Conservation (phyloP, 1,139 yeast species). For the Blastobotrys ciferrii region DNA sequence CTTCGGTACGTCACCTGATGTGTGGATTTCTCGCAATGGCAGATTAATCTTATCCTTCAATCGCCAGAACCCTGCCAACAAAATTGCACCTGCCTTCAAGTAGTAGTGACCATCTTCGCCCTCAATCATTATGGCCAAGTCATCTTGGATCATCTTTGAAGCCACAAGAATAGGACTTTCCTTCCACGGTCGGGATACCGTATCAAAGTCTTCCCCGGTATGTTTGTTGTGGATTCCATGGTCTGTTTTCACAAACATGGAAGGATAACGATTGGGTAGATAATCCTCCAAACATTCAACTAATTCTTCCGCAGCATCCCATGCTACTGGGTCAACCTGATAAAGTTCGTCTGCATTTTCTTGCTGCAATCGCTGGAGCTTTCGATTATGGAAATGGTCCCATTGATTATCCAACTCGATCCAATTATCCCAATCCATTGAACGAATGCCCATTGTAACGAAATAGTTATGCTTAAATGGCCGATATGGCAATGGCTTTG, state of each 20-base stretch:
- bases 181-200: slow-evolving; percentile 35
- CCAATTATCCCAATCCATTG: slow-evolving; percentile 59
- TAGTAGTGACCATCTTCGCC: slow-evolving; percentile 39
- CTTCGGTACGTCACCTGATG: slow-evolving; percentile 52
- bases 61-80: slow-evolving; percentile 57
- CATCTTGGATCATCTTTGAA: slow-evolving; percentile 62
- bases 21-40: slow-evolving; percentile 46
- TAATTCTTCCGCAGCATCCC: slow-evolving; percentile 56
- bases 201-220: slow-evolving; percentile 52
- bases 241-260: slow-evolving; percentile 40
- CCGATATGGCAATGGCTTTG: slow-evolving; percentile 53
- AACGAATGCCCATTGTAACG: slow-evolving; percentile 66
- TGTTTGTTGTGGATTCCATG: slow-evolving; percentile 50
- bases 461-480: slow-evolving; percentile 65
- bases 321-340: slow-evolving; percentile 52
- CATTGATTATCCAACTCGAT: slow-evolving; percentile 66
- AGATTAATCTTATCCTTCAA: slow-evolving; percentile 47
- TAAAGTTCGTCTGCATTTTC: slow-evolving; percentile 49
- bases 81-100: slow-evolving; percentile 58
- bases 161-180: slow-evolving; percentile 61
- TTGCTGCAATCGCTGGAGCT: slow-evolving; percentile 45
- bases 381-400: slow-evolving; percentile 52
- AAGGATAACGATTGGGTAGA: slow-evolving; percentile 59
- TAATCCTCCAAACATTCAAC: slow-evolving; percentile 52
- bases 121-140: slow-evolving; percentile 64